Percentiles rank a stretch among this genome's conserved stretches.
Conservation (phyloP, 176 grass and related monocot genomes). For the Zoysia japonica region DNA sequence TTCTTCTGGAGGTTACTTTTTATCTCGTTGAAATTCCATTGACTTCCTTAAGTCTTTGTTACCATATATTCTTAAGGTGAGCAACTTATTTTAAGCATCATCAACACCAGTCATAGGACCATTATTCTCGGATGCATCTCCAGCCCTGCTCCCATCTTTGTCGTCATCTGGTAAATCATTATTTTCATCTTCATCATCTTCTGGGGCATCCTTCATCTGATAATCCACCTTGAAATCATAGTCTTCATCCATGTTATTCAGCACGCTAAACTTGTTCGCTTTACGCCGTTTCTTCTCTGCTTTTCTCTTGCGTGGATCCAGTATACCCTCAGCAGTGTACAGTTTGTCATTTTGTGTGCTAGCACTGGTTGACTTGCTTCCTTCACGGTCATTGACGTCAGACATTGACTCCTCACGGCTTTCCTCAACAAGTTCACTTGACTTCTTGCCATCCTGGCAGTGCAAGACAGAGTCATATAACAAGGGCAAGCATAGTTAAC, state of each 20-base stretch:
- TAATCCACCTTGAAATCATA: slow-evolving; percentile 61
- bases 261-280: slow-evolving; percentile 36
- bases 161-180: slow-evolving; percentile 5
- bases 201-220: slow-evolving; percentile 43
- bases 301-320: slow-evolving; percentile 72
- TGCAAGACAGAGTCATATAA: slow-evolving; percentile 19
- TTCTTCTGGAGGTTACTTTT: slow-evolving; percentile 23
- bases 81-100: slow-evolving; percentile 29
- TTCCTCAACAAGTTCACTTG: slow-evolving; percentile 13
- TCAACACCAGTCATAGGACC: slow-evolving; percentile 53
- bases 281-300: slow-evolving; percentile 56
- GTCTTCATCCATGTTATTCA: slow-evolving; percentile 49
- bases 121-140: slow-evolving; percentile 23
- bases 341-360: slow-evolving; percentile 66
- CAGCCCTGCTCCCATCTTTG: slow-evolving; percentile 6
- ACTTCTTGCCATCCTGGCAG: slow-evolving; percentile 33
- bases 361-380: slow-evolving; percentile 34
- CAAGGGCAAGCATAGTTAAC: neutral
- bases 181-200: slow-evolving; percentile 22
- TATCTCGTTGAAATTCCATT: slow-evolving; percentile 28
- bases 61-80: slow-evolving; percentile 13
- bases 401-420: slow-evolving; percentile 55
- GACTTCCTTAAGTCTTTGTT: neutral
- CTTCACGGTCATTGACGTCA: slow-evolving; percentile 39
- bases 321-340: slow-evolving; percentile 73